Base-by-base conservation (phyloP, 1,284 basidiomycete species). In the Pseudozyma sp. region DNA sequence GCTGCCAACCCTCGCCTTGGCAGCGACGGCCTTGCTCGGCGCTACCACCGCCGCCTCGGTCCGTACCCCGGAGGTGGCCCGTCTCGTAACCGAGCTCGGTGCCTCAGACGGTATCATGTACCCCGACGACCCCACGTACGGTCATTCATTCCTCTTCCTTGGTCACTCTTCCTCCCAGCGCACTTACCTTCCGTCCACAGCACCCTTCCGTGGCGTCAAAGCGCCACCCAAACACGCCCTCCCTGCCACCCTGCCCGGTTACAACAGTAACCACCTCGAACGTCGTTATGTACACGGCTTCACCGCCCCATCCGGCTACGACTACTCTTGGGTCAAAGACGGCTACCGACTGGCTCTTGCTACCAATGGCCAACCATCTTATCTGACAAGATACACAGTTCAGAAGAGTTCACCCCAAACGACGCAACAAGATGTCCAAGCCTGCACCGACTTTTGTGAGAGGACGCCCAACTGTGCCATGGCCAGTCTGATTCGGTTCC, bases 401-500 rank as follows among this genome's bases (percentile, higher is more conserved):
- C 43, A 39, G 10, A 53, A 60, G 34, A 40, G 42, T 53, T 53
- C 61, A 0, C 6, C 50, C 1, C 14, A 39, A 1, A 70, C 68
- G 9, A 70, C 57, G 6, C 68, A 70, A 36, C 11, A 39, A 0
- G 43, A 64, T 31, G 57, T 73, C 25, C 47, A 68, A 44, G 31
- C 48, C 5, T 73, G 70, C 31, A 38, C 50, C 8, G 16, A 21
- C 1, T 47, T 43, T 7, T 73, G 70, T 39, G 61, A 70, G 2
- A 42, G 36, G 9, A 62, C 61, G 5, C 36, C 36, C 0, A n/a
- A 18, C 0, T 74, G 71, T 55, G 53, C 71, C 14, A 70, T 74
- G 66, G 66, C 67, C 19, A 25, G 31, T 7, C n/a, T 74, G 36
- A 62, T 74, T 47, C 57, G 36, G 52, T 74, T 74, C 36, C 34